A percentile compares a stretch with the other conserved stretches of the same genome.
These are phyloP conservation scores for Calonectria fujianensis DNA, from an alignment of 2,329 filamentous ascomycete genomes.

Conservation along the genomic window DNA sequence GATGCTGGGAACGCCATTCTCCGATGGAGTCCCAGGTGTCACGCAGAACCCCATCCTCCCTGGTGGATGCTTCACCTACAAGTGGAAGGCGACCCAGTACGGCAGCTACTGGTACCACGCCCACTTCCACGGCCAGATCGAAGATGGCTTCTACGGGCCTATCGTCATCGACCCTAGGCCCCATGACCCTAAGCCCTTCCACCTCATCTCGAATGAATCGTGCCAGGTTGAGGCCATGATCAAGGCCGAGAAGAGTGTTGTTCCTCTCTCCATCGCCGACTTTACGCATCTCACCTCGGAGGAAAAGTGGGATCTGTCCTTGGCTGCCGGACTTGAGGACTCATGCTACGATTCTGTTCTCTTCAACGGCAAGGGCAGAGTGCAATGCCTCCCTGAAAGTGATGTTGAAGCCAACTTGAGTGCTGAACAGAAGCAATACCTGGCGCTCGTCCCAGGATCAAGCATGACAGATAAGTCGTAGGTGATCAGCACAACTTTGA, in stretches of 20 bases:
- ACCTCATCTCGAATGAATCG: slow-evolving; percentile 65
- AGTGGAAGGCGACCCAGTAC: slow-evolving; percentile 73
- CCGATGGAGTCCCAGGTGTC: slow-evolving; percentile 76
- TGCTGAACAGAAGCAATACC: slow-evolving; percentile 56
- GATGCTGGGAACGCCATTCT: slow-evolving; percentile 73
- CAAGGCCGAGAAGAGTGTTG: slow-evolving; percentile 67
- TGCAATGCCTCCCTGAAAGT: slow-evolving; percentile 69
- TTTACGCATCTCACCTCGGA: slow-evolving; percentile 73
- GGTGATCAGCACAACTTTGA: not conserved
- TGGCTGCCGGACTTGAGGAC: slow-evolving; percentile 67
- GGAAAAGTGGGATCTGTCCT: slow-evolving; percentile 66
- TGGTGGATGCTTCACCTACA: slow-evolving; percentile 69
- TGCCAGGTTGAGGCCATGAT: slow-evolving; percentile 65
- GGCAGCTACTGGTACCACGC: slow-evolving; percentile 79
- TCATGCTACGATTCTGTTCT: slow-evolving; percentile 77
- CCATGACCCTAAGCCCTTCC: slow-evolving; percentile 65
- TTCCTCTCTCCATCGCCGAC: slow-evolving; percentile 73
- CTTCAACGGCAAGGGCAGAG: slow-evolving; percentile 76
- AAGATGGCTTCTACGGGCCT: slow-evolving; percentile 76
- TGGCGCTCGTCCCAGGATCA: slow-evolving; percentile 55
- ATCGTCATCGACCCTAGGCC: slow-evolving; percentile 68
- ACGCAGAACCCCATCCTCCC: slow-evolving; percentile 72
- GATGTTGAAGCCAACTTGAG: slow-evolving; percentile 64
- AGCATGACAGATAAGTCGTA: slow-evolving; percentile 66
- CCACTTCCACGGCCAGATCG: slow-evolving; percentile 72